A percentile compares a stretch with the other conserved stretches of the same genome.
Conservation (phyloP, 1,284 basidiomycete genomes). For the Tylopilus sp. region DNA sequence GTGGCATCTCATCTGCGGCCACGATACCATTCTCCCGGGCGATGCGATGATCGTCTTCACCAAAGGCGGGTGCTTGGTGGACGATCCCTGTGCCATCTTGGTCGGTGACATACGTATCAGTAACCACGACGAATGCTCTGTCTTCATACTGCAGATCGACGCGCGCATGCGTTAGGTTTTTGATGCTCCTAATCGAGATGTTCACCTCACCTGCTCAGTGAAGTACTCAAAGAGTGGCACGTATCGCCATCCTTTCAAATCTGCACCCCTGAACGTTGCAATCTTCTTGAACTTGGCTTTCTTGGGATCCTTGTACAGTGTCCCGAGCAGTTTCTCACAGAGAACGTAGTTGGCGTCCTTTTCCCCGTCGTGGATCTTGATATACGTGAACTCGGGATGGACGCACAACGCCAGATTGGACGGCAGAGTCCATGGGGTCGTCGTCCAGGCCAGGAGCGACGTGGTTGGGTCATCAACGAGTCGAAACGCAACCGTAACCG, state of each 20-base stretch:
- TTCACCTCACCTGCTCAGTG: conserved; percentile 69
- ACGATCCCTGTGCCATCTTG: conserved; percentile 97
- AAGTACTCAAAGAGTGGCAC: conserved; percentile 97
- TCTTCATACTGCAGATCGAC: conserved; percentile 68
- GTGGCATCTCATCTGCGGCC: conserved; percentile 84
- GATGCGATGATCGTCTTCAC: conserved; percentile 98
- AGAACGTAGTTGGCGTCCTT: conserved; percentile 89
- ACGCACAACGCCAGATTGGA: conserved; percentile 95
- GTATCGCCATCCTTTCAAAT: conserved; percentile 96
- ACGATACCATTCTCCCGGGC: conserved; percentile 82
- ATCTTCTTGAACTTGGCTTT: conserved; percentile 96
- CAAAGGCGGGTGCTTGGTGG: conserved; percentile 97
- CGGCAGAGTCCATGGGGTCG: conserved; percentile 97
- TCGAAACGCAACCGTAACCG: conserved; percentile 93
- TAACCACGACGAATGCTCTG: conserved; percentile 85
- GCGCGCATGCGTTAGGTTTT: not conserved
- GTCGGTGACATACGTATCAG: conserved; percentile 92
- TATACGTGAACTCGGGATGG: conserved; percentile 91
- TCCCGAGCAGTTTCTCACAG: conserved; percentile 82
- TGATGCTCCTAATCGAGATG: not conserved
- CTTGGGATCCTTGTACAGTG: conserved; percentile 96
- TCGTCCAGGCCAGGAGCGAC: conserved; percentile 95
- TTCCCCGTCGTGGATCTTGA: conserved; percentile 95
- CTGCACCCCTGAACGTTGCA: conserved; percentile 79
- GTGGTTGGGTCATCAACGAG: conserved; percentile 90